Evolutionary conservation across 2,329 filamentous ascomycete species (phyloP).

Genomic region (Scedosporium dehoogii): DNA sequence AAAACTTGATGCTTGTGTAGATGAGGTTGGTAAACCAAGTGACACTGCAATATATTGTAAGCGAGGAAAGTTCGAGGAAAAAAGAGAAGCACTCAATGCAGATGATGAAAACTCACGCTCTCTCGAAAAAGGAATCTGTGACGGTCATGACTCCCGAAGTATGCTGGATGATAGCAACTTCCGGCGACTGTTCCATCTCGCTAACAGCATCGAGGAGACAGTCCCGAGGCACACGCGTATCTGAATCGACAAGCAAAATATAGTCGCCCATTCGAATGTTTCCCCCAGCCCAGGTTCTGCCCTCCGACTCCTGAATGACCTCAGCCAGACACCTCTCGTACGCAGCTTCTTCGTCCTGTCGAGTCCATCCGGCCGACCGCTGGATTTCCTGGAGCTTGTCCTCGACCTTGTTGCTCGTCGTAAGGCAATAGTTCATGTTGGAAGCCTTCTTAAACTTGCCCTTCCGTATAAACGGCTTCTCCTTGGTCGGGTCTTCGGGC

Average conservation of each 20-base stretch:
- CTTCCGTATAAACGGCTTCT: constrained; percentile 38
- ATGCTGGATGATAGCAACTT: constrained; percentile 64
- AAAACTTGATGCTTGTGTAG: constrained; percentile 63
- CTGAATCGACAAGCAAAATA: constrained; percentile 58
- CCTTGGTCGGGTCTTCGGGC: constrained; percentile 30
- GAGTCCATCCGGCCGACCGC: constrained; percentile 30
- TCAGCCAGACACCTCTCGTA: constrained; percentile 40
- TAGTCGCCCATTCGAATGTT: constrained; percentile 53
- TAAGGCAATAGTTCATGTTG: constrained; percentile 59
- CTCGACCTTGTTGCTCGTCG: constrained; percentile 52
- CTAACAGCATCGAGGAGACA: constrained; percentile 60
- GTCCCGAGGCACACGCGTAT: constrained; percentile 58
- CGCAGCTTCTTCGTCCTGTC: constrained; percentile 34
- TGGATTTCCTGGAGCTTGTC: constrained; percentile 38
- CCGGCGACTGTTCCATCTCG: constrained; percentile 60
- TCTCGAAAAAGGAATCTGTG: constrained; percentile 62
- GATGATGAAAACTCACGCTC: constrained; percentile 17
- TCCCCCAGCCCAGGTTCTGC: constrained; percentile 47
- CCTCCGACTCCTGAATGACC: constrained; percentile 39
- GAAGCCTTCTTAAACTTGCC: constrained; percentile 58
- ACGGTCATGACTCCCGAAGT: constrained; percentile 71
- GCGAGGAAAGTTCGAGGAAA: constrained; percentile 18
- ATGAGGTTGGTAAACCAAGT: constrained; percentile 74
- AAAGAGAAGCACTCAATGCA: background rate
- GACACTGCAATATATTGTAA: constrained; percentile 30